Base-by-base conservation (phyloP, 257 asterid genomes). In the Echites panduratus region DNA sequence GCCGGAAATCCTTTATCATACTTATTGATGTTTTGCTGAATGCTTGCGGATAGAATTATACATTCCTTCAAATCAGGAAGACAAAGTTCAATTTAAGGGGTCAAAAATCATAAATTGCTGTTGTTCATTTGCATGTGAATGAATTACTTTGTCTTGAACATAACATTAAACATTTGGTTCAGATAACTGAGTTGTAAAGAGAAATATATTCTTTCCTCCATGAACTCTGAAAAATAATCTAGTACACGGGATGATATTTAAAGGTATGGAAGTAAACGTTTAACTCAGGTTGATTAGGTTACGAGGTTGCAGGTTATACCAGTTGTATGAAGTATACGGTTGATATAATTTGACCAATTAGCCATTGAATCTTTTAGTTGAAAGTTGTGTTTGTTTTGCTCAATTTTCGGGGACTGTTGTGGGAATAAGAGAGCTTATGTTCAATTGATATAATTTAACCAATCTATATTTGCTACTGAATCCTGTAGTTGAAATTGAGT, bases 21-120 rank as follows among this genome's bases (percentile, higher is more conserved):
- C 32, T 68, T 69, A 43, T 57, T 49, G 0, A 26, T 53, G n/a
- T 67, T 68, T 29, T 45, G 4, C 47, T 0, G 29, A n/a, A 27
- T 48, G 16, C 57, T 75, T 67, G 69, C 52, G 19, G 49, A 75
- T 75, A 27, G 40, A 68, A n/a, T 66, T 7, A 40, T 13, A 14
- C n/a, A 8, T 41, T 65, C 14, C 0, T 43, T 35, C 38, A 57
- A 40, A 13, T 41, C 4, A 44, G 70, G 67, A 72, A 72, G 49
- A 26, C 40, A 0, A 38, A 17, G 48, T 59, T 61, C 61, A 59
- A 32, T 47, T 27, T 32, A 12, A 14, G 70, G 10, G 20, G 5
- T 27, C 27, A n/a, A 3, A 20, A 22, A 38, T 13, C 22, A 0
- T 48, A 41, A 58, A 72, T 72, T 53, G 11, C 38, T 41, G 32